Evolutionary conservation across 352 stramenopile species (phyloP), one percentile per base, ranked within the genome.

Genomic region (Phytophthora podocarpi): DNA sequence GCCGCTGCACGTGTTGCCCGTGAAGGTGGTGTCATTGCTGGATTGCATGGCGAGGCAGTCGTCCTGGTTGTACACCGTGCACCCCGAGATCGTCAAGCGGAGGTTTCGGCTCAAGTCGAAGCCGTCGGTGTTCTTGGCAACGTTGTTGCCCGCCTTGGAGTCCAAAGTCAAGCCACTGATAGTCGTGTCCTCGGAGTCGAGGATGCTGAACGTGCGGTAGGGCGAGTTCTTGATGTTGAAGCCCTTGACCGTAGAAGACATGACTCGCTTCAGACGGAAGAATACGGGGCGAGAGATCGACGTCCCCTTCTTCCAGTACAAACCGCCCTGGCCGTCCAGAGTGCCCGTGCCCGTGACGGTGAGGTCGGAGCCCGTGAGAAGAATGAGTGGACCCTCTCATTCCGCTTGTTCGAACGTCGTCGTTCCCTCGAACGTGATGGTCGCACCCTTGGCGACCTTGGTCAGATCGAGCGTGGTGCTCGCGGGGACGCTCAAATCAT

Each of bases 141-240:
- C 30, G 20, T 59, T 50, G 35, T 70, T 53, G 4, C 65, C 54
- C 15, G 47, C 48, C 26, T 62, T 56, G 18, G 60, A 71, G 43
- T 74, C 50, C 24, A 68, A 34, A 1, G 60, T 74, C 35, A 68
- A 53, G 4, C 61, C 55, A 9, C 35, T 68, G 43, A 72, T 40
- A 4, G 61, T 64, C 16, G 65, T 70, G 41, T 59, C 42, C 16
- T 70, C 48, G 3, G 53, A 70, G 32, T 67, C 48, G 42, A 74
- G 54, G 24, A 70, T 70, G 45, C 67, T 78, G 66, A 75, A 76
- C 7, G 73, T 78, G 42, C 69, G 70, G 42, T 69, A 77, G 8
- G 73, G 66, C 31, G 73, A 72, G 66, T 82, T 76, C 32, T 75
- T 77, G 70, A 79, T 67, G 46, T 60, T 75, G 53, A 78, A 82